These are phyloP conservation scores for Mycena indigotica DNA, from an alignment of 768 basidiomycete species.

Conservation along the genomic window DNA sequence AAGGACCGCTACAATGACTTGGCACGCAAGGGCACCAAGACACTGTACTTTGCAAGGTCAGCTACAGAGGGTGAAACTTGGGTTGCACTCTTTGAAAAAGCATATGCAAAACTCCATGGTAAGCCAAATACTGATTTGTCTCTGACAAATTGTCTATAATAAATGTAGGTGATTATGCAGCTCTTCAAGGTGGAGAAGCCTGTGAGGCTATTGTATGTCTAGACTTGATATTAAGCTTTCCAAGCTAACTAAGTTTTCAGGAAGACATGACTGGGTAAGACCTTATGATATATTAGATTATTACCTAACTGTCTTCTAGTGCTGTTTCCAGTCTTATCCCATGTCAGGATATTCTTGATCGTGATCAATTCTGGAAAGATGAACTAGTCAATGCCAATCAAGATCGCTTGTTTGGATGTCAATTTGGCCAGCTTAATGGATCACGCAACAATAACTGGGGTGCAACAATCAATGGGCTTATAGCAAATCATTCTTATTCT, in stretches of 20 bases:
- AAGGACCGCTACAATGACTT: conserved; percentile 47
- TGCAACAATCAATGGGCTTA: conserved; percentile 39
- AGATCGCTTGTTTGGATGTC: conserved; percentile 54
- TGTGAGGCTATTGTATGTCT: conserved; percentile 44
- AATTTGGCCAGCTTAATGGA: conserved; percentile 37
- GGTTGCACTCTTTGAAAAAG: conserved; percentile 61
- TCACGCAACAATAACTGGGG: conserved; percentile 30
- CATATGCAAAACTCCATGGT: conserved; percentile 58
- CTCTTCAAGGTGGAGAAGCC: conserved; percentile 43
- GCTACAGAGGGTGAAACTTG: conserved; percentile 54
- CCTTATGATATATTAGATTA: background rate
- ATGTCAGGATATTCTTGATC: conserved; percentile 48
- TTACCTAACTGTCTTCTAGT: conserved; percentile 14
- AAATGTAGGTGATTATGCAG: conserved; percentile 40
- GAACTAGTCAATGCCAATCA: conserved; percentile 49
- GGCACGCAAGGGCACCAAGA: conserved; percentile 49
- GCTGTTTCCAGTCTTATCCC: conserved; percentile 31
- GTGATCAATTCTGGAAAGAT: conserved; percentile 51
- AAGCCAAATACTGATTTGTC: background rate
- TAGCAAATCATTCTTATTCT: conserved; percentile 50
- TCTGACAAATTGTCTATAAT: background rate
- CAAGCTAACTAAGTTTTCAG: background rate
- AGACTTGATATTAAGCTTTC: background rate
- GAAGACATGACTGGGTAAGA: conserved; percentile 60
- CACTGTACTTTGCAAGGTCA: conserved; percentile 52